Evolutionary conservation across 805 yeast species (phyloP).

Genomic region (Candida arabinofermentans): DNA sequence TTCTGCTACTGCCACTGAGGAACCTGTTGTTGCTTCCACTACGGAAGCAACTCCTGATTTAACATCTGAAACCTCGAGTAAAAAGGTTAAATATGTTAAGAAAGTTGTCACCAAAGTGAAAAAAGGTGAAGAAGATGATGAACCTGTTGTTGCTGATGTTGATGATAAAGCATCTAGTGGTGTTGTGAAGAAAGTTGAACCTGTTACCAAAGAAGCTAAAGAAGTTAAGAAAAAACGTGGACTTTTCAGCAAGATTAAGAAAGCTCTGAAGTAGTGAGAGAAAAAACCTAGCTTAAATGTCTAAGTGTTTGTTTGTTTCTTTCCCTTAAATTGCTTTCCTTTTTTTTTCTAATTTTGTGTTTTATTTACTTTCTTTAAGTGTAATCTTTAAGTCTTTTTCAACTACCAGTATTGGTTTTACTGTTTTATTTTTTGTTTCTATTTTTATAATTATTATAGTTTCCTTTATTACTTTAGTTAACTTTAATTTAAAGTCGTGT

Average conservation of each 20-base stretch:
- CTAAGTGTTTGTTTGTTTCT: neutral
- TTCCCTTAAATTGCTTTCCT: conserved; percentile 1
- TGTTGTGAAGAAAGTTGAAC: conserved; percentile 7
- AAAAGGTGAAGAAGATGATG: conserved; percentile 18
- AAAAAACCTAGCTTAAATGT: too few species aligned
- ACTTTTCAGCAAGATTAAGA: conserved; percentile 40
- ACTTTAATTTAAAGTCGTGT: too few species aligned
- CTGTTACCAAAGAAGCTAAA: conserved; percentile 8
- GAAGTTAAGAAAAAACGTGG: conserved; percentile 35
- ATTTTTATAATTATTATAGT: too few species aligned
- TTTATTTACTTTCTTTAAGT: too few species aligned
- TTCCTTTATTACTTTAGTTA: too few species aligned
- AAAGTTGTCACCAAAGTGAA: conserved; percentile 29
- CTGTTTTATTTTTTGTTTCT: too few species aligned
- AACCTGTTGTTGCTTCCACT: conserved; percentile 14
- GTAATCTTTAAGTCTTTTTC: too few species aligned
- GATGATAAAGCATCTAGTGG: conserved; percentile 9
- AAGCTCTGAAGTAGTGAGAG: conserved; percentile 33
- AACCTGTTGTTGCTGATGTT: conserved; percentile 9
- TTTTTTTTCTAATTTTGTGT: too few species aligned
- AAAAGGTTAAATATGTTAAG: conserved; percentile 29
- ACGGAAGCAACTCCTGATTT: conserved; percentile 4
- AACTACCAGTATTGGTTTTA: too few species aligned
- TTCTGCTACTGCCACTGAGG: conserved; percentile 17
- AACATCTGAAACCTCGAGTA: conserved; percentile 10